Percentiles rank a stretch among this genome's conserved stretches.
These are phyloP conservation scores for Quercus tomentella DNA, from an alignment of 331 rosid species.

Conservation along the genomic window DNA sequence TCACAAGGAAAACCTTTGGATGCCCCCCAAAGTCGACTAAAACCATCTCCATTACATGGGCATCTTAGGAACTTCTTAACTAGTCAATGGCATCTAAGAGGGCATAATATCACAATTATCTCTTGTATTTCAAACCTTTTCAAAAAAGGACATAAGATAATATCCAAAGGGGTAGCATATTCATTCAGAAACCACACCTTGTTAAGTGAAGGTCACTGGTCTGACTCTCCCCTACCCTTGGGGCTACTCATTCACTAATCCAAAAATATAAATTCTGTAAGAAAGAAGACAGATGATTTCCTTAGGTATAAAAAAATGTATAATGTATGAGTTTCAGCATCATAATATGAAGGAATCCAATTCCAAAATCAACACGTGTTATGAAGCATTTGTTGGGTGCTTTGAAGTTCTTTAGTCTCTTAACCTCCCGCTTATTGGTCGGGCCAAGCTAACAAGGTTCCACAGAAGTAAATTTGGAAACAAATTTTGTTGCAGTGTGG, in stretches of 20 bases:
- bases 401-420: not conserved
- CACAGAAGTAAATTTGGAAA: not conserved
- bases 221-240: not conserved
- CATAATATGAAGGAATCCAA: not conserved
- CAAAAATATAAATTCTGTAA: not conserved
- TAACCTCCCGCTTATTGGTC: not conserved
- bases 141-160: not conserved
- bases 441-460: not conserved
- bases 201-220: not conserved
- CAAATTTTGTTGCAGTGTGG: not conserved
- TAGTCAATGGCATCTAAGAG: not conserved
- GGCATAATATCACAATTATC: not conserved
- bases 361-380: slow-evolving; percentile 1
- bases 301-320: not conserved
- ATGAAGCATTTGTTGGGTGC: not conserved
- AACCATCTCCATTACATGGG: not conserved
- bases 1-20: not conserved
- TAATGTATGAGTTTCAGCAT: not conserved
- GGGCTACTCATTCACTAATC: not conserved
- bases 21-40: not conserved
- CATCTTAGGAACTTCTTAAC: not conserved
- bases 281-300: not conserved
- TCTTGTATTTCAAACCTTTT: not conserved
- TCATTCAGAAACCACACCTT: not conserved
- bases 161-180: not conserved